A percentile compares a stretch with the other conserved stretches of the same genome.
These are phyloP conservation scores for Tylopilus orsonianus DNA, from an alignment of 1,284 basidiomycete genomes.

Conservation along the genomic window DNA sequence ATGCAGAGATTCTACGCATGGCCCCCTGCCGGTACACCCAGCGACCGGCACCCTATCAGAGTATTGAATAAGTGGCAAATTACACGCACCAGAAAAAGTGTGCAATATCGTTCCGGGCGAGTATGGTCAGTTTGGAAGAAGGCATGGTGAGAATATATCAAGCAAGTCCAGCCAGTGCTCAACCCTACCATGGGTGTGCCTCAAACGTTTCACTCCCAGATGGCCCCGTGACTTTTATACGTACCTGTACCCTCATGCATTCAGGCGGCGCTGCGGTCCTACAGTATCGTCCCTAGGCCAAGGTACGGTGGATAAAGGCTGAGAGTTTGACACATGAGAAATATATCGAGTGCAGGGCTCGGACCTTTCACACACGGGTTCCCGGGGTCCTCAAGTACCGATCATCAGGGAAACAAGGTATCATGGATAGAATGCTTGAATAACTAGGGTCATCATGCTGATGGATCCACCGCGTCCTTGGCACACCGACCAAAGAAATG, in stretches of 20 bases:
- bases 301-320: too few species aligned
- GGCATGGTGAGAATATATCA: neutral
- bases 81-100: slow-evolving; percentile 1
- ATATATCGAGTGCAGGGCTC: too few species aligned
- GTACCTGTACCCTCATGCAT: neutral
- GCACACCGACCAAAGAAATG: too few species aligned
- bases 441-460: too few species aligned
- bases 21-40: neutral
- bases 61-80: neutral
- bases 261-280: neutral
- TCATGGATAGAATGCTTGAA: neutral
- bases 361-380: too few species aligned
- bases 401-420: neutral
- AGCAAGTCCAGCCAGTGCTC: neutral
- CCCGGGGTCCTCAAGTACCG: neutral
- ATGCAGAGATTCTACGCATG: neutral
- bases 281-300: too few species aligned
- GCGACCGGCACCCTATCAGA: neutral
- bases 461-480: too few species aligned
- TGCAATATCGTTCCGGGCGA: neutral
- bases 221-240: too few species aligned
- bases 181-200: neutral
- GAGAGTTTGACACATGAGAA: too few species aligned
- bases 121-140: neutral
- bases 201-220: neutral